Conservation (phyloP, 176 grass and related monocot species). For the Olyra latifolia region DNA sequence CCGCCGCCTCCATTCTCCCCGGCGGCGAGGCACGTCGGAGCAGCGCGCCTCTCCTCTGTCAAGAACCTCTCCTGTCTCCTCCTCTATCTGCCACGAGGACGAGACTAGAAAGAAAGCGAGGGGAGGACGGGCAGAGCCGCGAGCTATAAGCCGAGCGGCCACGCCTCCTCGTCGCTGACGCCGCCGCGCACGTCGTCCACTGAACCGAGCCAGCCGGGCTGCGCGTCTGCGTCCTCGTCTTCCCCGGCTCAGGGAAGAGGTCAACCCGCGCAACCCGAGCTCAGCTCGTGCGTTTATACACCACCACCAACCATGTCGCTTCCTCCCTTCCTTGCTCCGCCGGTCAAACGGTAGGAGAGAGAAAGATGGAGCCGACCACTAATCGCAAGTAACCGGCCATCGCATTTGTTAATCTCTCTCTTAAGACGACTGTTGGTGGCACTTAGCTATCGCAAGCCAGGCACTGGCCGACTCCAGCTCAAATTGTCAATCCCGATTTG, state of each 20-base stretch:
- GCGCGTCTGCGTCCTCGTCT: background rate
- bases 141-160: background rate
- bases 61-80: background rate
- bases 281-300: background rate
- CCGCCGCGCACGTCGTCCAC: background rate
- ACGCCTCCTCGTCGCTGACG: slow-evolving; percentile 16
- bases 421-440: background rate
- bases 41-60: background rate
- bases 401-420: background rate
- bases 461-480: too few relatives aligned
- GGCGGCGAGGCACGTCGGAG: background rate
- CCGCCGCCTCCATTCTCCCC: slow-evolving; percentile 9
- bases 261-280: slow-evolving; percentile 11
- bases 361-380: background rate
- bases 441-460: background rate
- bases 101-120: background rate
- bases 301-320: background rate
- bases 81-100: background rate
- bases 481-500: too few relatives aligned
- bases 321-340: background rate
- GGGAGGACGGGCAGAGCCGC: background rate
- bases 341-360: slow-evolving; percentile 9
- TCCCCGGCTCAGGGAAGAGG: slow-evolving; percentile 12
- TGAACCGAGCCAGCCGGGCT: too few relatives aligned
- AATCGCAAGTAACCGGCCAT: background rate